Base-by-base conservation (phyloP, 2,329 filamentous ascomycete genomes). In the Verticillium dahliae region DNA sequence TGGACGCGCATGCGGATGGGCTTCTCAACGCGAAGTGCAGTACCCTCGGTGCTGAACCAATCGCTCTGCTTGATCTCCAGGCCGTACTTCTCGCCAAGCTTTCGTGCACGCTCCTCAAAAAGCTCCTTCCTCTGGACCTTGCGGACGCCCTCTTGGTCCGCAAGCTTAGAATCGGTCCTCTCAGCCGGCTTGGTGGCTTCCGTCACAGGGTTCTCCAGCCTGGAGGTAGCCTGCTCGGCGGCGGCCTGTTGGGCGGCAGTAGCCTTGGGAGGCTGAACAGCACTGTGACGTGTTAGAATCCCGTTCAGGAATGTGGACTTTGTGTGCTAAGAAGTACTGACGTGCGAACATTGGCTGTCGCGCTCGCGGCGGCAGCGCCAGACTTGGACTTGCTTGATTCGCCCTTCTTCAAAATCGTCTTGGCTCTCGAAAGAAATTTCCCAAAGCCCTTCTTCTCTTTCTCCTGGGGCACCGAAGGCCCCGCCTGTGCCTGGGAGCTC, bases 1-100 rank as follows among this genome's bases (percentile, higher is more conserved):
- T 90, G 89, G 60, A 92, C 85, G 60, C 90, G 86, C 84, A 93
- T 90, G 62, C 89, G 86, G 66, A 92, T 90, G 13, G 89, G 84
- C 78, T 90, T 92, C 73, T 91, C 87, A 60, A 90, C 83, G 54
- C 89, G 87, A 31, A 85, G 76, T 35, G 84, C 83, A 34, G 82
- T 80, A 58, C 85, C 83, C 64, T 81, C 79, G 61, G 76, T 75
- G 45, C 76, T 75, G 65, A 84, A 76, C 78, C 82, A 83, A 65
- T 84, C 81, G 64, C 76, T 78, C 41, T 82, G 75, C 69, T 81
- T 78, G 63, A 86, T 80, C 66, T 84, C 81, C 59, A 86, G 70
- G 34, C 84, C 84, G 63, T 82, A 85, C 57, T 78, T 77, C 66
- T 84, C 79, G 39, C 80, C 81, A 6, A 86, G 74, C 68, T 80